phyloP scores from a whole-genome alignment of 768 basidiomycete species.

The Phlegmacium glaucopus region DNA sequence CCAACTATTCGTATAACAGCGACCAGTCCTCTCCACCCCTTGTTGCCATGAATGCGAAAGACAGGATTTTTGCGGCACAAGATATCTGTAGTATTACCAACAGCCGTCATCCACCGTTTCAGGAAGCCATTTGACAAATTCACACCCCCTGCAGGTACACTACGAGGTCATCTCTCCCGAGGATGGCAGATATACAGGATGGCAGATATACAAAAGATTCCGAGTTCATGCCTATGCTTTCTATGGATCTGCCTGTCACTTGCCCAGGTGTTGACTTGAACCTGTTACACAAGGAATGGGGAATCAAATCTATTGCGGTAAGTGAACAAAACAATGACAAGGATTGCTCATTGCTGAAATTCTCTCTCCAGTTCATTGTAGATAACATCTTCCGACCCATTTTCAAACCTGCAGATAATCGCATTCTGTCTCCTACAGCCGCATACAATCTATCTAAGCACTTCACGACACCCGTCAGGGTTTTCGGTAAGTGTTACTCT shows the following conservation, averaged over 20 bases:
- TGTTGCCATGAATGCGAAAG: too few species aligned
- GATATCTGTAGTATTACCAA: too few species aligned
- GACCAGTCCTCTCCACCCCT: too few species aligned
- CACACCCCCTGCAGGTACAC: too few species aligned
- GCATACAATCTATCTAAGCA: slow-evolving; percentile 17
- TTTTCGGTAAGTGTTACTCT: slow-evolving; percentile 14
- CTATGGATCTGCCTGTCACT: slow-evolving; percentile 1
- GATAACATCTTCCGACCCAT: slow-evolving; percentile 6
- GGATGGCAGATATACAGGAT: too few species aligned
- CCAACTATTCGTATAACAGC: too few species aligned
- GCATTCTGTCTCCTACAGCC: slow-evolving; percentile 17
- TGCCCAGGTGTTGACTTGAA: slow-evolving; percentile 1
- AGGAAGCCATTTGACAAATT: too few species aligned
- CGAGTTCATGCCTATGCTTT: too few species aligned
- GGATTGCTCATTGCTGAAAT: neutral
- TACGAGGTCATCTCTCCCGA: too few species aligned
- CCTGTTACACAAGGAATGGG: neutral
- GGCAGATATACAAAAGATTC: too few species aligned
- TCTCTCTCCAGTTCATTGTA: slow-evolving; percentile 14
- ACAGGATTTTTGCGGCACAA: too few species aligned
- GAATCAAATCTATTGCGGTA: slow-evolving; percentile 6
- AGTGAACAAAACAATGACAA: neutral
- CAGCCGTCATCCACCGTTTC: too few species aligned
- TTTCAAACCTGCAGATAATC: slow-evolving; percentile 13
- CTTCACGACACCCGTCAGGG: slow-evolving; percentile 13